Evolutionary conservation across 331 rosid genomes (phyloP), one percentile per base, ranked within the genome.

Genomic region (Acacia concinna): DNA sequence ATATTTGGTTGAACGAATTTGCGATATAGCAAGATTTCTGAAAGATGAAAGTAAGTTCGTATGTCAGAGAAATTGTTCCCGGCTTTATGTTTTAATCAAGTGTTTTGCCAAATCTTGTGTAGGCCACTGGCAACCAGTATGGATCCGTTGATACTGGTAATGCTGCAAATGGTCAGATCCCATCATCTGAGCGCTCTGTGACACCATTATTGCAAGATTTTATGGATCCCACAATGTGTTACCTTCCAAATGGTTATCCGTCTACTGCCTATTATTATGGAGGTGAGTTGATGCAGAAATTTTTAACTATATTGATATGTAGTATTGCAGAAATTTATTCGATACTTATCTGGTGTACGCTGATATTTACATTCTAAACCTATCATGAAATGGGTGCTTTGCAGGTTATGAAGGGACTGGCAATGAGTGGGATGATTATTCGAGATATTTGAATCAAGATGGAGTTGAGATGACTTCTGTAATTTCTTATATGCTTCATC

Each of bases 401-500:
- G 27, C 54, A 90, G 97, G 92, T 37, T 91, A 85, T 76, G 98
- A 93, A 57, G 92, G 97, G 66, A 69, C 90, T 54, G 94, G 87
- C 32, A 85, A 75, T 74, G 96, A 89, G 41, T 91, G 98, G 97
- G 97, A 92, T 14, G 99, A 95, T 2, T 95, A 89, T 82, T 81
- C 96, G 0, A 88, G 97, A 84, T 95, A 85, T 44, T 40, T 90
- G 71, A 93, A 83, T 87, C 81, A 91, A 0, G 98, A 95, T 38
- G 99, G 96, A 80, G 95, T 92, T 75, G 98, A 95, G 35, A 89
- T 93, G 93, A 73, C 90, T 85, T 81, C 97, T 62, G 99, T 95
- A 71, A 86, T 93, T 82, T 52, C 15, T 17, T 1, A 46, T 52
- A 25, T 27, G 23, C 30, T 34, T 44, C 27, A 2, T 8, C 1